Evolutionary conservation across 495 filamentous ascomycete species (phyloP), one percentile per base, ranked within the genome.

Genomic region (Alectoria sarmentosa): DNA sequence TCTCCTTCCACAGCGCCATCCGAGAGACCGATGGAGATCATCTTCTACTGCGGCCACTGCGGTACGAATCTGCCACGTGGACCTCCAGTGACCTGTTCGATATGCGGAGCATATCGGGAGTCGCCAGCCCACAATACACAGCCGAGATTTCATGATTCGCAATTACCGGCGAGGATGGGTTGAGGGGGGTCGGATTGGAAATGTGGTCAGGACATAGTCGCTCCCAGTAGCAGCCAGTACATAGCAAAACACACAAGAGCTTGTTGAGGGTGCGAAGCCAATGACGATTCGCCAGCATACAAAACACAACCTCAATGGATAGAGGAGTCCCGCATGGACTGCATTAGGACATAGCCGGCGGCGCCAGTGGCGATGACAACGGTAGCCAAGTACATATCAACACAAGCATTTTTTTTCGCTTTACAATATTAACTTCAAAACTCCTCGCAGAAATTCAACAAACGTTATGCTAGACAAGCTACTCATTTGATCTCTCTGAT

Each of bases 11-110:
- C 52, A 30, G 39, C 37, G n/a, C 34, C 37, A 19, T 48, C 63
- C 26, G 30, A 38, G 15, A 21, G 39, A 4, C 15, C 15, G 0
- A 60, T 23, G 13, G 17, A 58, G 9, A 52, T 60, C 42, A 48
- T 49, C 55, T 65, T 60, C 46, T 58, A 65, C 32, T 65, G 63
- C 26, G 63, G 57, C n/a, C 42, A 46, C 44, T 65, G 63, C 28
- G 63, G 63, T 1, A 60, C 58, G 4, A 17, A 65, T 11, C 15
- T 65, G 8, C 42, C 63, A 10, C 63, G 49, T 28, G 63, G 63
- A 13, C 63, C 63, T 2, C 63, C 63, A 36, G 63, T 65, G 14
- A 60, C 36, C 11, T 65, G 63, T 21, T 19, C 21, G 4, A 34
- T 23, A 2, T 60, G 63, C 49, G 63, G 49, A 14, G 63, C 41